Base-by-base conservation (phyloP, 768 basidiomycete genomes). In the Auricularia sp. region DNA sequence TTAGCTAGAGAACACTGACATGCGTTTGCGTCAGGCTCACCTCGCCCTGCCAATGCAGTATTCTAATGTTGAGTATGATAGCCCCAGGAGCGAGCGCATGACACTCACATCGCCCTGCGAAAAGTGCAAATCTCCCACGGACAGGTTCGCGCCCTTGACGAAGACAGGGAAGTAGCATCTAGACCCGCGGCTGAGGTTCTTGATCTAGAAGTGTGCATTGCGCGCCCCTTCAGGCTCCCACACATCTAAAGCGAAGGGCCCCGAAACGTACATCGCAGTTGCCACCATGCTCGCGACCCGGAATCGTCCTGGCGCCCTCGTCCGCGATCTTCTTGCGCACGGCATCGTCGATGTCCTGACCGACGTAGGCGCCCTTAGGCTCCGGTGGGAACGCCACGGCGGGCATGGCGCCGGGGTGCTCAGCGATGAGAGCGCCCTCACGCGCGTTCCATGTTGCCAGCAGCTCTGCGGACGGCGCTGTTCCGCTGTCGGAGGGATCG, bases 161-260 rank as follows among this genome's bases (percentile, higher is more conserved):
- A 87, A 91, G 2, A 91, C 89, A 2, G 89, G 89, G 76, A 90
- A 84, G 70, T 88, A 88, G 72, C 84, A 87, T 1, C 84, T 80
- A 33, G 87, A 88, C 3, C 87, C 87, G 69, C 83, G 84, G 61
- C 12, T 43, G 54, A 90, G 71, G 69, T 88, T 87, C 74, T 89
- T 90, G 73, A 90, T 89, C 87, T 88, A 72, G 29, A 56, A 16
- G 14, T 36, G 12, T 21, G 62, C 34, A 59, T 51, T 21, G 66
- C 23, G 54, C 47, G 39, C 60, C 33, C 12, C 29, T 29, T 29
- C 29, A 29, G 29, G 8, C 36, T 21, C 47, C 36, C 8, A 21
- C 29, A 29, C 39, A 56, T 36, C 63, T 47, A 59, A 43, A 65
- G 36, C 62, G 21, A 54, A 0, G 5, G 36, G 47, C 47, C 33